A percentile compares a stretch with the other conserved stretches of the same genome.
Evolutionary conservation across 1,284 basidiomycete genomes (phyloP).

Genomic region (Meira miltonrushii): DNA sequence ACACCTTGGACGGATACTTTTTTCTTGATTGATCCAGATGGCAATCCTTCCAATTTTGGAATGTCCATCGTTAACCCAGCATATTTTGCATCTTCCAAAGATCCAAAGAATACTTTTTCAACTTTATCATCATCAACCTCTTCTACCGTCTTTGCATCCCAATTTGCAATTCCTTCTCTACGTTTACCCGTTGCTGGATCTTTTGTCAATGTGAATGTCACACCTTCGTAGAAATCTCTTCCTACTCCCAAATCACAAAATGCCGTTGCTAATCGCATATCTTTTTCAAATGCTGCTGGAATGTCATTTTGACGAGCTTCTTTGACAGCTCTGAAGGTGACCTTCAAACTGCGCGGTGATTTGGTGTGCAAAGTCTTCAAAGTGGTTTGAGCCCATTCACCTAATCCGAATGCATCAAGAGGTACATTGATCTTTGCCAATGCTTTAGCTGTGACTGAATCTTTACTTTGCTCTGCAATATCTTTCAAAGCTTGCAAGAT

Average conservation of each 20-base stretch:
- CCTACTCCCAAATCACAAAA: slow-evolving; percentile 49
- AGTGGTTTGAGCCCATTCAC: slow-evolving; percentile 35
- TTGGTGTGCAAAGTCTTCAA: slow-evolving; percentile 35
- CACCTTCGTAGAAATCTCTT: slow-evolving; percentile 52
- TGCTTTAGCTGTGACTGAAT: slow-evolving; percentile 29
- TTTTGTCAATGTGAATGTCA: slow-evolving; percentile 37
- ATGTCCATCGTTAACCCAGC: slow-evolving; percentile 33
- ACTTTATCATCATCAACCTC: slow-evolving; percentile 32
- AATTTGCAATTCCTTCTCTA: slow-evolving; percentile 29
- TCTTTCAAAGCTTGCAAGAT: slow-evolving; percentile 37
- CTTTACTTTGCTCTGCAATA: slow-evolving; percentile 15
- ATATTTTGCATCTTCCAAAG: slow-evolving; percentile 23
- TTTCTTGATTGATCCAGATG: slow-evolving; percentile 7
- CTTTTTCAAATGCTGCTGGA: slow-evolving; percentile 38
- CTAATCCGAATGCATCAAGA: slow-evolving; percentile 21
- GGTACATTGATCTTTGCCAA: slow-evolving; percentile 23
- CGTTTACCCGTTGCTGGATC: slow-evolving; percentile 48
- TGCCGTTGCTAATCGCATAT: slow-evolving; percentile 49
- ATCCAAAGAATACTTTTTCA: slow-evolving; percentile 37
- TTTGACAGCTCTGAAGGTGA: slow-evolving; percentile 35
- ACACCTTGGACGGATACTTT: slow-evolving; percentile 28
- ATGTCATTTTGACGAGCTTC: slow-evolving; percentile 33
- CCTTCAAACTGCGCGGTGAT: slow-evolving; percentile 44
- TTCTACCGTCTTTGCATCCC: slow-evolving; percentile 35
- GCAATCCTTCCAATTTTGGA: slow-evolving; percentile 21